A percentile compares a stretch with the other conserved stretches of the same genome.
These are phyloP conservation scores for Centella asiatica DNA, from an alignment of 129 eudicot species.

Conservation along the genomic window DNA sequence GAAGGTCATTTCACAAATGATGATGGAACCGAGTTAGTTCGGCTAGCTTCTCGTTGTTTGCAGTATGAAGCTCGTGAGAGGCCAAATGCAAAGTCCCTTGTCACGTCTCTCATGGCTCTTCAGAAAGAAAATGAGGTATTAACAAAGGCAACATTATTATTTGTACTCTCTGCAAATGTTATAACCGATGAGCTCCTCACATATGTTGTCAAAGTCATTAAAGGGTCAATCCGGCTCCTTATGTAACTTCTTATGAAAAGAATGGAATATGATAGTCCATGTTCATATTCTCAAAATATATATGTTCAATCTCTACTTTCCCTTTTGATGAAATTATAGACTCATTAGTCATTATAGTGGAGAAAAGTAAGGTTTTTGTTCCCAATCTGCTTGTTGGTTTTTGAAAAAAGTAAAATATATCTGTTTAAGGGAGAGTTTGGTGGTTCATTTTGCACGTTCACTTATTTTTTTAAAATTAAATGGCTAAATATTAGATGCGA, in stretches of 20 bases:
- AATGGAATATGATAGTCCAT: background rate
- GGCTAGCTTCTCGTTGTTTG: constrained; percentile 84
- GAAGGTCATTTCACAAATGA: constrained; percentile 90
- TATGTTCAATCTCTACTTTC: too few species aligned
- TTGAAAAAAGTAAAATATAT: too few species aligned
- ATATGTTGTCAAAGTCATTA: background rate
- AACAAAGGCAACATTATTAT: background rate
- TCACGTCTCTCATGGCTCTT: constrained; percentile 66
- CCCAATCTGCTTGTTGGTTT: background rate
- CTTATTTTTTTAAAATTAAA: background rate
- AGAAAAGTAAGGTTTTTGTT: background rate
- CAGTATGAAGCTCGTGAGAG: constrained; percentile 93
- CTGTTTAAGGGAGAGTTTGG: background rate
- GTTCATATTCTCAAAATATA: background rate
- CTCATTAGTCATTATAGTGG: background rate
- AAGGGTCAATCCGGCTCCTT: background rate
- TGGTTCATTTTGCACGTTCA: background rate
- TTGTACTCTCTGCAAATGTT: background rate
- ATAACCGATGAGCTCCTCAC: background rate
- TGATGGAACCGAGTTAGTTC: constrained; percentile 80
- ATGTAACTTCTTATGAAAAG: background rate
- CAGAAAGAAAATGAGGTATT: constrained; percentile 77
- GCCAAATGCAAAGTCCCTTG: constrained; percentile 73
- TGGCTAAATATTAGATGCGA: background rate
- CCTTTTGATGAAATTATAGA: background rate